Conservation (phyloP, 371 early-diverging fungal species). For the Amoeboaphelidium occidentale region DNA sequence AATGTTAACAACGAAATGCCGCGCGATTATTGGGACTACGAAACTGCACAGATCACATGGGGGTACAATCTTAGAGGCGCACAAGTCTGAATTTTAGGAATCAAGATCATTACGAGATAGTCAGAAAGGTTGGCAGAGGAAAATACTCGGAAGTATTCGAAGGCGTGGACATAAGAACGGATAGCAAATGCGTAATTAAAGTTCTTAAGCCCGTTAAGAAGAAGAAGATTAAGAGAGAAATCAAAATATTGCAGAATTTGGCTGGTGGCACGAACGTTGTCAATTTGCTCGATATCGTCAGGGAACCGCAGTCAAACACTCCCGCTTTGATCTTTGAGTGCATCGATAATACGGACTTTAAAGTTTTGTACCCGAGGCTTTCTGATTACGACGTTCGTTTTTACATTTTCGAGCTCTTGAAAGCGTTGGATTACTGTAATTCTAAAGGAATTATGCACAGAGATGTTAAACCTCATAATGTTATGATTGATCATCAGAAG, state of each 20-base stretch:
- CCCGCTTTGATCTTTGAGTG: conserved; percentile 93
- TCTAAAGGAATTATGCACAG: conserved; percentile 99
- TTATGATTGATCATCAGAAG: conserved; percentile 95
- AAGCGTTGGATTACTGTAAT: conserved; percentile 94
- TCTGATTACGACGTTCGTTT: conserved; percentile 82
- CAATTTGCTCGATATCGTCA: conserved; percentile 76
- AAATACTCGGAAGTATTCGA: conserved; percentile 99
- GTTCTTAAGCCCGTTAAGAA: conserved; percentile 96
- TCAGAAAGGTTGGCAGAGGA: conserved; percentile 90
- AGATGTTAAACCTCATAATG: conserved; percentile 99
- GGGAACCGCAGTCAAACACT: conserved; percentile 81
- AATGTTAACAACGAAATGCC: conserved; percentile 63
- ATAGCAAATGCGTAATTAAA: conserved; percentile 68
- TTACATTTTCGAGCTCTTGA: conserved; percentile 89
- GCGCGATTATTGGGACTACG: conserved; percentile 87
- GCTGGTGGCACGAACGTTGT: conserved; percentile 83
- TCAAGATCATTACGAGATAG: conserved; percentile 90
- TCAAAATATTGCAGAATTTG: conserved; percentile 91
- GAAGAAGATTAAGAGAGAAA: conserved; percentile 98
- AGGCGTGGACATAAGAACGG: conserved; percentile 44
- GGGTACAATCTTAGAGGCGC: conserved; percentile 23
- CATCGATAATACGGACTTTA: conserved; percentile 62
- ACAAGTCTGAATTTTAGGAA: conserved; percentile 15
- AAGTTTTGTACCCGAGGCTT: conserved; percentile 45
- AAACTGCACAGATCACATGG: conserved; percentile 58